Percentiles rank a stretch among this genome's conserved stretches.
These are phyloP conservation scores for Colletotrichum sp. DNA, from an alignment of 2,329 filamentous ascomycete species.

Conservation along the genomic window DNA sequence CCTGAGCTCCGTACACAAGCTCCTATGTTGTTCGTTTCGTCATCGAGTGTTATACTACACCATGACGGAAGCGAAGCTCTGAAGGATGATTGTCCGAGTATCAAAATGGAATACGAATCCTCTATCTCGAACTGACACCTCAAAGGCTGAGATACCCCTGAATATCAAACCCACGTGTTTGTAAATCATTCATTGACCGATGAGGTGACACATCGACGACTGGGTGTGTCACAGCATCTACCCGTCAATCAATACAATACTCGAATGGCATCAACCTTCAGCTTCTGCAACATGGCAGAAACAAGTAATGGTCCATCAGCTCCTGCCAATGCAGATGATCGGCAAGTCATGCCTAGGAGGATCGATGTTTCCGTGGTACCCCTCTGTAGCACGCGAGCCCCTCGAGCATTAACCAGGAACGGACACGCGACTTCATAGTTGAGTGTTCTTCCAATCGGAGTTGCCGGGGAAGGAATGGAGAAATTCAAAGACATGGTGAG, in stretches of 20 bases:
- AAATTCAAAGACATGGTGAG: background rate
- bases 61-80: background rate
- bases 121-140: background rate
- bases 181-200: background rate
- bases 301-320: background rate
- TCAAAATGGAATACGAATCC: background rate
- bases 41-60: background rate
- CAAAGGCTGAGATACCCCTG: background rate
- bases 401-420: background rate
- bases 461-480: background rate
- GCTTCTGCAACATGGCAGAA: background rate
- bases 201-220: background rate
- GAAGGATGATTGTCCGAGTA: background rate
- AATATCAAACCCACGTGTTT: background rate
- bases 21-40: background rate
- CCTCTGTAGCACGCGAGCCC: background rate
- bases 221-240: background rate
- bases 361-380: background rate
- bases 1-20: background rate
- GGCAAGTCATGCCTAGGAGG: background rate
- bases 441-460: background rate
- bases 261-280: background rate
- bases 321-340: background rate
- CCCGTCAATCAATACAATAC: background rate
- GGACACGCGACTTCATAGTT: background rate